Evolutionary conservation across 768 basidiomycete species (phyloP).

Genomic region (Roridomyces roridus): DNA sequence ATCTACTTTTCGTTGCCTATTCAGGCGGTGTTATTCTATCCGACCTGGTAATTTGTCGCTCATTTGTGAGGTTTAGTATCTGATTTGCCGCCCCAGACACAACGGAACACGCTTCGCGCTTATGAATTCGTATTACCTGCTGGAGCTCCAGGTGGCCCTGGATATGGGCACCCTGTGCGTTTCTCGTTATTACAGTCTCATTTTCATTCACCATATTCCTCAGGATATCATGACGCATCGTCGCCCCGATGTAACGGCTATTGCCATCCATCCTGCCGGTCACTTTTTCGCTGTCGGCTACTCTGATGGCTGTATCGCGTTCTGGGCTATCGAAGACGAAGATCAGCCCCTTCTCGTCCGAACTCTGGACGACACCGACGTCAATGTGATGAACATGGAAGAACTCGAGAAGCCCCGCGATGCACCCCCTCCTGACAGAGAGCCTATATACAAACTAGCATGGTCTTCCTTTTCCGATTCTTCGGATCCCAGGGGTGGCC

Average conservation of each 20-base stretch:
- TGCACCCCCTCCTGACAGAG: constrained; percentile 41
- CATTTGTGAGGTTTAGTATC: not conserved
- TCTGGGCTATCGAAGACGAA: constrained; percentile 84
- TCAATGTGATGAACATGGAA: constrained; percentile 58
- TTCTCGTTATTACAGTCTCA: not conserved
- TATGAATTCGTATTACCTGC: constrained; percentile 78
- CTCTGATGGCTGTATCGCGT: constrained; percentile 81
- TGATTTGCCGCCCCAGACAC: constrained; percentile 37
- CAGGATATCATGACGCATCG: constrained; percentile 77
- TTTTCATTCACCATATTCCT: not conserved
- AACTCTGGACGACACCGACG: constrained; percentile 63
- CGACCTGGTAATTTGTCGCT: constrained; percentile 53
- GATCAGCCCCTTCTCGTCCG: constrained; percentile 77
- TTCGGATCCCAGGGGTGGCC: constrained; percentile 68
- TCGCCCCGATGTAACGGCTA: constrained; percentile 68
- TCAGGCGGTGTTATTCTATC: constrained; percentile 67
- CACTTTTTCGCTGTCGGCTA: constrained; percentile 84
- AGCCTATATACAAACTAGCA: constrained; percentile 86
- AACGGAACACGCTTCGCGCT: constrained; percentile 58
- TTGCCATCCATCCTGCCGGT: constrained; percentile 76
- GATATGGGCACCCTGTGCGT: constrained; percentile 62
- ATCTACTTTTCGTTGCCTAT: constrained; percentile 77
- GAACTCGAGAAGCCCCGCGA: constrained; percentile 49
- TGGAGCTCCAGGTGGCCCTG: constrained; percentile 81
- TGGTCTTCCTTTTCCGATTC: constrained; percentile 84